Conservation (phyloP, 257 asterid species). For the Orobanche coerulescens region DNA sequence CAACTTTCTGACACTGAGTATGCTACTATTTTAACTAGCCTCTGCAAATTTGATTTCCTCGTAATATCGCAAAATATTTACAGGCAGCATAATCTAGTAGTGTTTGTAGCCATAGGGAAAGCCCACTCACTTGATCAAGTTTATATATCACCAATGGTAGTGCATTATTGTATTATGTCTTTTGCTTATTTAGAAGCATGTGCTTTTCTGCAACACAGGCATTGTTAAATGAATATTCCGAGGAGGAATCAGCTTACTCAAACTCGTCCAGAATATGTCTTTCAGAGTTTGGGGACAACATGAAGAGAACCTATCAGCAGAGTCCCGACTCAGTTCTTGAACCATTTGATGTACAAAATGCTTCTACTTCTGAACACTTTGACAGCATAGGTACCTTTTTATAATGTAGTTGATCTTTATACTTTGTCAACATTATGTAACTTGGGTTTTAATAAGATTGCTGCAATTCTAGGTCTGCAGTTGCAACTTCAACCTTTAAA, state of each 20-base stretch:
- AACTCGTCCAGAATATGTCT: slow-evolving; percentile 22
- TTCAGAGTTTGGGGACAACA: slow-evolving; percentile 25
- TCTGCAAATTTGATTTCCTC: not conserved
- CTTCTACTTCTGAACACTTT: slow-evolving; percentile 21
- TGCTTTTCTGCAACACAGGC: slow-evolving; percentile 32
- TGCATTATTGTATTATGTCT: not conserved
- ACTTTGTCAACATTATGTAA: not conserved
- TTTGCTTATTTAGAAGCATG: not conserved
- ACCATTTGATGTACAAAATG: slow-evolving; percentile 27
- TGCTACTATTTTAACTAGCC: not conserved
- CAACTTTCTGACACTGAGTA: not conserved
- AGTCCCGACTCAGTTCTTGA: slow-evolving; percentile 71
- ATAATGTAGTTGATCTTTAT: slow-evolving; percentile 21
- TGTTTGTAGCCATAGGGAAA: not conserved
- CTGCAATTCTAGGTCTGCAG: slow-evolving; percentile 35
- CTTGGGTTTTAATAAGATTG: slow-evolving; percentile 5
- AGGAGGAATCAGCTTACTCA: slow-evolving; percentile 28
- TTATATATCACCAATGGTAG: not conserved
- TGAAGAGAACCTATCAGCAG: slow-evolving; percentile 36
- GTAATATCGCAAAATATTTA: not conserved
- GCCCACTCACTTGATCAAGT: not conserved
- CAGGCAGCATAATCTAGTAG: not conserved
- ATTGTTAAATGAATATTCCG: slow-evolving; percentile 25
- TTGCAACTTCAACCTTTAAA: slow-evolving; percentile 41
- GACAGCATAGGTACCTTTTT: slow-evolving; percentile 28